Base-by-base conservation (phyloP, 2,329 filamentous ascomycete genomes). In the Trichoderma sp. region DNA sequence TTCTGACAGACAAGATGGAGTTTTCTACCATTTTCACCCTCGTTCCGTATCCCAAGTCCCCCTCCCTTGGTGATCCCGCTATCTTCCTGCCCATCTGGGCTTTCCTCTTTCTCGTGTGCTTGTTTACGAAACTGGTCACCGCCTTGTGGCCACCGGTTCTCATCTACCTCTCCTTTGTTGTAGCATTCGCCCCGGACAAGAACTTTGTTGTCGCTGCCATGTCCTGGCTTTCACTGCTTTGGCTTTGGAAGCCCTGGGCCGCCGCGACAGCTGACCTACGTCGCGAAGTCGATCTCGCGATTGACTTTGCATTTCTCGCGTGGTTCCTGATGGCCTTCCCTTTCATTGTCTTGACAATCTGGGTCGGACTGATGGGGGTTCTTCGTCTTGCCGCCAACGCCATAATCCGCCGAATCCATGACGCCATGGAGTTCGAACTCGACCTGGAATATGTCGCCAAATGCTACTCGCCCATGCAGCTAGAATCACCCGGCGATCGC, bases 401-500 rank as follows among this genome's bases (percentile, higher is more conserved):
- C 32, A 64, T 72, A n/a, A 26, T 63, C 43, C 68, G 68, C 68
- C 68, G 64, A 53, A 67, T 67, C 47, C 61, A 62, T 62, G 58
- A 6, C 12, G 32, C 43, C 47, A 57, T 68, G 55, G 71, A 73
- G 23, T 71, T 71, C 43, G 62, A 67, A 62, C 11, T 68, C 43
- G 43, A 59, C 57, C 62, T 71, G 26, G 68, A 73, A 9, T 68
- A 68, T 34, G 15, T 73, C 23, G 23, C 65, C 62, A 68, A 68
- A 61, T 73, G 71, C 69, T 73, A 73, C 59, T 64, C 36, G 63
- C 69, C 71, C 20, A 71, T 59, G 39, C 39, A 61, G n/a, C 68
- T 39, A 15, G 53, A n/a, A 13, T 71, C 59, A 11, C 17, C 20
- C 36, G 36, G 69, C n/a, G 68, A 72, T 58, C 34, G 30, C 58